Percentiles rank a stretch among this genome's conserved stretches.
Conservation (phyloP, 176 grass and related monocot species). For the Lolium rigidum region DNA sequence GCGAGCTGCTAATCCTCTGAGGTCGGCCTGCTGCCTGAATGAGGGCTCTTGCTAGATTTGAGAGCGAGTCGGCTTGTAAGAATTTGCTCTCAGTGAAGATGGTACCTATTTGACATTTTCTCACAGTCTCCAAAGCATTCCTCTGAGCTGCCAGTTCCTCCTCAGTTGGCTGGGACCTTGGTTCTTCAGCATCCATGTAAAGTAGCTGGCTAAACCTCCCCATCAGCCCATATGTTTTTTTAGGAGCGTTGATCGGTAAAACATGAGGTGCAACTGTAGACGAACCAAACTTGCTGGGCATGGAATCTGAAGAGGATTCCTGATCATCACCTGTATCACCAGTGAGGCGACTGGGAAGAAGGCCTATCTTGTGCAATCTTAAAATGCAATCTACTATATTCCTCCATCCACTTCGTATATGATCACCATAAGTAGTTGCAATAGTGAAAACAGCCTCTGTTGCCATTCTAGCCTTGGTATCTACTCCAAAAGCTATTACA, state of each 20-base stretch:
- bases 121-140: slow-evolving; percentile 8
- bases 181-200: slow-evolving; percentile 12
- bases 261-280: neutral
- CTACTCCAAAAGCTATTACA: slow-evolving; percentile 18
- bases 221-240: slow-evolving; percentile 21
- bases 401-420: neutral
- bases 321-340: neutral
- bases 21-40: slow-evolving; percentile 46
- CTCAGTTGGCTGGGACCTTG: slow-evolving; percentile 16
- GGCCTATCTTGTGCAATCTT: neutral
- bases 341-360: neutral
- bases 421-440: slow-evolving; percentile 1
- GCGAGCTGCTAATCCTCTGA: slow-evolving; percentile 65
- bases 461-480: slow-evolving; percentile 5
- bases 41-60: slow-evolving; percentile 72
- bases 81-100: slow-evolving; percentile 27
- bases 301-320: neutral
- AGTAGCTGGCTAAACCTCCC: slow-evolving; percentile 12
- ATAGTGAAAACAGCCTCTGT: slow-evolving; percentile 18
- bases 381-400: slow-evolving; percentile 24
- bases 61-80: slow-evolving; percentile 55
- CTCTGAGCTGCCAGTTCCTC: slow-evolving; percentile 17
- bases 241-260: neutral
- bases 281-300: neutral
- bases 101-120: slow-evolving; percentile 13